These are phyloP conservation scores for Tremella yokohamensis DNA, from an alignment of 768 basidiomycete genomes.

Conservation along the genomic window DNA sequence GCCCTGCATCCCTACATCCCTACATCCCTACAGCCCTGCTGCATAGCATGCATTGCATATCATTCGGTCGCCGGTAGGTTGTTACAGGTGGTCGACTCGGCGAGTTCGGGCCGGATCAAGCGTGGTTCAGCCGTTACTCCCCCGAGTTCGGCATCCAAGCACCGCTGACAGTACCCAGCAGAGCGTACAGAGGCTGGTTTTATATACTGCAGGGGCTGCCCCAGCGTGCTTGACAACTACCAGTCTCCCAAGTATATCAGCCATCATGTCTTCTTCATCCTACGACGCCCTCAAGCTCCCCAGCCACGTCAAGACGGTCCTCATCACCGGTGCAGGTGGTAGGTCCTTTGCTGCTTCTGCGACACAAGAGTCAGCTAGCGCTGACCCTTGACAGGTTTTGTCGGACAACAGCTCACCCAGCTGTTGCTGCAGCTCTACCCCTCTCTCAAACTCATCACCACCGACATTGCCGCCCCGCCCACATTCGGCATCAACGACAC, in stretches of 20 bases:
- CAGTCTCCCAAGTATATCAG: no score
- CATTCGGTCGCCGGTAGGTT: no score
- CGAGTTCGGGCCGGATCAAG: no score
- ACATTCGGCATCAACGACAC: slow-evolving; percentile 21
- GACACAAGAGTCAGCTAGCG: neutral
- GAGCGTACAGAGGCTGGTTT: no score
- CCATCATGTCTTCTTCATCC: slow-evolving; percentile 10
- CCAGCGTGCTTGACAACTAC: no score
- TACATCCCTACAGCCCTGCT: no score
- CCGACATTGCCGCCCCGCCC: slow-evolving; percentile 48
- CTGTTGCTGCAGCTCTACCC: slow-evolving; percentile 42
- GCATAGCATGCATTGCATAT: no score
- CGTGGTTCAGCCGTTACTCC: neutral
- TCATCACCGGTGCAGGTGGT: slow-evolving; percentile 51
- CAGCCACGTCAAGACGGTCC: slow-evolving; percentile 45
- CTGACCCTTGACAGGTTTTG: slow-evolving; percentile 35
- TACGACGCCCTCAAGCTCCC: slow-evolving; percentile 47
- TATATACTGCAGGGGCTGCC: no score
- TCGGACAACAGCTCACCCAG: slow-evolving; percentile 47
- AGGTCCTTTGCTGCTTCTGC: slow-evolving; percentile 8
- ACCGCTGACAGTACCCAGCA: neutral
- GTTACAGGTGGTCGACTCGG: no score
- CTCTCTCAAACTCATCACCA: slow-evolving; percentile 42
- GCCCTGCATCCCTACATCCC: no score
- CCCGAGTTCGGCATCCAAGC: neutral